These are phyloP conservation scores for Ogataea angusta DNA, from an alignment of 805 yeast genomes.

Conservation along the genomic window DNA sequence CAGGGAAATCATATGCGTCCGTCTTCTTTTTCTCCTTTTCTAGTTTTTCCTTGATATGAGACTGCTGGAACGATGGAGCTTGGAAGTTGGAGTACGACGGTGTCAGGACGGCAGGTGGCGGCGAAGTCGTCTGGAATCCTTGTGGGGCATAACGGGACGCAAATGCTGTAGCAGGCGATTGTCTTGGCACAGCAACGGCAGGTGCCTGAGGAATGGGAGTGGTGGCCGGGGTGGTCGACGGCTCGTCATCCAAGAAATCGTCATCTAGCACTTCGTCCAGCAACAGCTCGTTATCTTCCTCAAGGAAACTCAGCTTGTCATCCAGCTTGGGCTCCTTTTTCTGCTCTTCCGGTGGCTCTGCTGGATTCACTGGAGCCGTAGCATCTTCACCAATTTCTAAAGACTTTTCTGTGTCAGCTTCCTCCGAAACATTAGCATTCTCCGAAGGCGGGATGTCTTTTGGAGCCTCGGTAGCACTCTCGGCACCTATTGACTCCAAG, in stretches of 20 bases:
- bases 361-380: too few species aligned
- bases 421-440: neutral
- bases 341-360: too few species aligned
- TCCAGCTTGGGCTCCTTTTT: constrained; percentile 18
- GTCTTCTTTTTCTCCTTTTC: constrained; percentile 54
- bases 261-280: constrained; percentile 38
- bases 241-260: constrained; percentile 31
- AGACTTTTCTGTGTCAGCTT: neutral
- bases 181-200: neutral
- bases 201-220: too few species aligned
- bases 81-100: neutral
- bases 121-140: neutral
- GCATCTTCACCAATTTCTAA: too few species aligned
- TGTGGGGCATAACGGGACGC: constrained; percentile 1
- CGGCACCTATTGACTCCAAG: neutral
- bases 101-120: neutral
- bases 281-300: constrained; percentile 43
- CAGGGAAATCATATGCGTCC: constrained; percentile 79
- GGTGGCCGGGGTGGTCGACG: neutral
- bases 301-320: constrained; percentile 41
- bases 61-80: constrained; percentile 2
- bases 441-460: too few species aligned
- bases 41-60: constrained; percentile 27
- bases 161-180: constrained; percentile 6
- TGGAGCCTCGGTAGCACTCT: neutral